Evolutionary conservation across 371 early-diverging fungal species (phyloP).

Genomic region (Mucor lusitanicus): DNA sequence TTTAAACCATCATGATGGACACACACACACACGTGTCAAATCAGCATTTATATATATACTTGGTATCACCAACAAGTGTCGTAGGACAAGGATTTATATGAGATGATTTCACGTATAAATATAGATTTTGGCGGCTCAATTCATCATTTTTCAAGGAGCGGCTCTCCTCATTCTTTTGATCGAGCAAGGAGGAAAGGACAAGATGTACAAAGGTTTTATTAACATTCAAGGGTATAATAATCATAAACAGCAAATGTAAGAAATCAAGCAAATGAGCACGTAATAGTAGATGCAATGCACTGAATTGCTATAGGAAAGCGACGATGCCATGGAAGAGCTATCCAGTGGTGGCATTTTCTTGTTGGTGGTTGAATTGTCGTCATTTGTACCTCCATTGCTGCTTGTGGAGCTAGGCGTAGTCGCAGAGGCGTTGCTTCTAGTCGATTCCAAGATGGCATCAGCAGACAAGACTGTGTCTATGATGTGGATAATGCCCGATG

Average conservation of each 20-base stretch:
- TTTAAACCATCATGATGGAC: neutral
- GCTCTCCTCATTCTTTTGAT: neutral
- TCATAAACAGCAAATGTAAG: neutral
- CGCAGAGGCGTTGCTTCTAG: neutral
- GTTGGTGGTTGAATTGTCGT: neutral
- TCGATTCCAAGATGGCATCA: neutral
- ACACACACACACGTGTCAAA: too few relatives aligned
- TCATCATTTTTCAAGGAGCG: neutral
- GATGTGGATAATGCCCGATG: slow-evolving; percentile 23
- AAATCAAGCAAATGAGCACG: neutral
- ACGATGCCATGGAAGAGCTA: neutral
- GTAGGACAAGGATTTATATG: neutral
- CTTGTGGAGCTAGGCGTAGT: neutral
- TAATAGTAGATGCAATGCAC: neutral
- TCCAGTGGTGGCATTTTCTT: neutral
- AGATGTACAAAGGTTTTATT: neutral
- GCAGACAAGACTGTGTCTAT: slow-evolving; percentile 20
- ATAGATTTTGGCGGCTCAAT: neutral
- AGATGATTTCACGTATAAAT: neutral
- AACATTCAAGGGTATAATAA: neutral
- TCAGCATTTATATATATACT: too few relatives aligned
- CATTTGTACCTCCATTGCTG: neutral
- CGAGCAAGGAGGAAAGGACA: neutral
- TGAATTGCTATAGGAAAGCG: neutral
- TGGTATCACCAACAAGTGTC: neutral